Evolutionary conservation across 179 eudicot genomes (phyloP).

Genomic region (Silene coronaria): DNA sequence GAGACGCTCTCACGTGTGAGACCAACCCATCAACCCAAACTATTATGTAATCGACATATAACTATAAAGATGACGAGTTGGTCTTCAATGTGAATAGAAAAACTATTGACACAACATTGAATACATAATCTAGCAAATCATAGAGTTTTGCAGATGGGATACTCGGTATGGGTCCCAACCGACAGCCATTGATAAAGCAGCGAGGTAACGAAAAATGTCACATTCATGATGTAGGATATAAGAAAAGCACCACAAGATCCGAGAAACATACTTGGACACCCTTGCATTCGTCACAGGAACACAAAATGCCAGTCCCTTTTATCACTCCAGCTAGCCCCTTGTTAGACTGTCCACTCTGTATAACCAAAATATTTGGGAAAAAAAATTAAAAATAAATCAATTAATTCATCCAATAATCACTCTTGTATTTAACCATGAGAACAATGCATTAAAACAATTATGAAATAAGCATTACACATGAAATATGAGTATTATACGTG

Average conservation of each 20-base stretch:
- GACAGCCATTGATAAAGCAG: constrained; percentile 1
- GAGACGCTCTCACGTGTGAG: too few relatives aligned
- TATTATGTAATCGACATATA: too few relatives aligned
- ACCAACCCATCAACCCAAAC: too few relatives aligned
- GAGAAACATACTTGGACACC: constrained; percentile 48
- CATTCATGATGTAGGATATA: not conserved
- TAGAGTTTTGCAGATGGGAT: not conserved
- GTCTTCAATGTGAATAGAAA: too few relatives aligned
- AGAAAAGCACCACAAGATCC: not conserved
- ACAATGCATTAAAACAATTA: not conserved
- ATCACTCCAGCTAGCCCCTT: constrained; percentile 53
- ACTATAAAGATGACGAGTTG: too few relatives aligned
- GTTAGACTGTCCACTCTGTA: constrained; percentile 32
- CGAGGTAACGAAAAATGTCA: not conserved
- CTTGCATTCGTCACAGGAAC: constrained; percentile 48
- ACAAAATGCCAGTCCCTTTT: constrained; percentile 51
- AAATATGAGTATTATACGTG: too few relatives aligned
- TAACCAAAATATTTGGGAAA: not conserved
- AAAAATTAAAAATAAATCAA: not conserved
- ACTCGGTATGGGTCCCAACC: not conserved
- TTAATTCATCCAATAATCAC: too few relatives aligned
- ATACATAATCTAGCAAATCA: not conserved
- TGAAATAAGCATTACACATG: too few relatives aligned
- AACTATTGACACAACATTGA: too few relatives aligned
- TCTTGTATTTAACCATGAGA: not conserved